Base-by-base conservation (phyloP, 164 flowering plant species). In the Liquidambar formosana region DNA sequence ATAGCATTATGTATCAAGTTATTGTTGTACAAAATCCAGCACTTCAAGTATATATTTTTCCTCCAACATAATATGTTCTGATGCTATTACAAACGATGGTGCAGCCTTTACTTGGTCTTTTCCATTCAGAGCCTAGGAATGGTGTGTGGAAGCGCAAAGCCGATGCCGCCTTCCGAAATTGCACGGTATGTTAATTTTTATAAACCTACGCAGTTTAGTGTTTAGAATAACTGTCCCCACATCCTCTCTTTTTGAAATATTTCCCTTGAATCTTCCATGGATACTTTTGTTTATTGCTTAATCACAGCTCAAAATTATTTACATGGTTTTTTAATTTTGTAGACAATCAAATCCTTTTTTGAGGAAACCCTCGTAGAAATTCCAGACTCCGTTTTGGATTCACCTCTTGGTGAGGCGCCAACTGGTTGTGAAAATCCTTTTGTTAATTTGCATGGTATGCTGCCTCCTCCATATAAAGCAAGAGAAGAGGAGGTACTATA, bases 91-190 rank as follows among this genome's bases (percentile, higher is more conserved):
- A 48, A 15, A 33, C 41, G 52, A n/a, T 74, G 18, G 23, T 81
- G 76, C 90, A 95, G 99, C 98, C 99, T 75, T 65, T 91, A 70
- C 83, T 93, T 57, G 73, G 82, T 62, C 66, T 95, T 65, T 95
- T 96, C 77, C 82, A 89, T 69, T 77, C 91, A 6, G 92, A 85
- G 79, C 96, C 95, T 51, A 89, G 97, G 62, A 91, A 90, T 84
- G 83, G 84, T 69, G 60, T 84, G 67, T 96, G 97, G 97, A 96
- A 90, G 79, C 93, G 98, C 72, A 89, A 84, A 76, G 96, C 88
- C 47, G 99, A 93, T 75, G 77, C 89, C 67, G 96, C 98, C 66
- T 80, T 93, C 33, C 77, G 53, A 43, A 73, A 76, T 51, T 89
- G 96, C 88, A 85, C 58, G 87, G 99, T 96, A 89, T 65, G 78